Evolutionary conservation across 2,329 filamentous ascomycete species (phyloP).

Genomic region (Penicillium decumbens): DNA sequence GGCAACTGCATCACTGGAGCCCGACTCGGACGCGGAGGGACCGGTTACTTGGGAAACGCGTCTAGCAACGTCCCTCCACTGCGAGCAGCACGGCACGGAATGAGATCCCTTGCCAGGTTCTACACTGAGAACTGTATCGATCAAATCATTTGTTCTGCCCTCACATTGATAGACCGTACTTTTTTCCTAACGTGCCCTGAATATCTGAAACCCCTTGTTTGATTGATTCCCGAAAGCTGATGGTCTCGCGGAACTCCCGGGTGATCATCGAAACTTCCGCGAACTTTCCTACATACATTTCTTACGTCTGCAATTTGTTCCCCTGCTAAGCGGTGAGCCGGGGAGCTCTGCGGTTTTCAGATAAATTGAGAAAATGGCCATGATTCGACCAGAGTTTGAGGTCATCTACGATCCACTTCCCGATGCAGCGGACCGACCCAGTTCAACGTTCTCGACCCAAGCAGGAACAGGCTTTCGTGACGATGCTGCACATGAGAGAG

Average conservation of each 20-base stretch:
- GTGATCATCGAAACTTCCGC: slow-evolving; percentile 18
- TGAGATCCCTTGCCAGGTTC: not conserved
- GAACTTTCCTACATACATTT: slow-evolving; percentile 5
- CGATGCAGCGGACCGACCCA: slow-evolving; percentile 40
- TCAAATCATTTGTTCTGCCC: not conserved
- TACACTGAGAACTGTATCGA: not conserved
- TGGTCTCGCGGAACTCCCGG: slow-evolving; percentile 9
- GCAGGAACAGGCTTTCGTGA: slow-evolving; percentile 15
- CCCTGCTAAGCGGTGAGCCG: slow-evolving; percentile 11
- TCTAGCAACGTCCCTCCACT: slow-evolving; percentile 8
- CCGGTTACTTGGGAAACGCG: slow-evolving; percentile 30
- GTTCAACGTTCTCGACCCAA: slow-evolving; percentile 28
- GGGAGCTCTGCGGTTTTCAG: slow-evolving; percentile 8
- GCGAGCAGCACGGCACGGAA: slow-evolving; percentile 1
- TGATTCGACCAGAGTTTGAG: slow-evolving; percentile 2
- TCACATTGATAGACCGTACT: not conserved
- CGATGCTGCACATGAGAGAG: slow-evolving; percentile 7
- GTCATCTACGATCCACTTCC: slow-evolving; percentile 31
- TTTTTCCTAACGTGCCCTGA: not conserved
- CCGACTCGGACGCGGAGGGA: slow-evolving; percentile 18
- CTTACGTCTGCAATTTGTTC: not conserved
- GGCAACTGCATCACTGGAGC: slow-evolving; percentile 18
- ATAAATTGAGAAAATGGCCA: not conserved
- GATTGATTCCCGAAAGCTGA: slow-evolving; percentile 1
- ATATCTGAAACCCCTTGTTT: slow-evolving; percentile 11